Conservation (phyloP, 805 yeast species). For the Metschnikowia picachoensis region DNA sequence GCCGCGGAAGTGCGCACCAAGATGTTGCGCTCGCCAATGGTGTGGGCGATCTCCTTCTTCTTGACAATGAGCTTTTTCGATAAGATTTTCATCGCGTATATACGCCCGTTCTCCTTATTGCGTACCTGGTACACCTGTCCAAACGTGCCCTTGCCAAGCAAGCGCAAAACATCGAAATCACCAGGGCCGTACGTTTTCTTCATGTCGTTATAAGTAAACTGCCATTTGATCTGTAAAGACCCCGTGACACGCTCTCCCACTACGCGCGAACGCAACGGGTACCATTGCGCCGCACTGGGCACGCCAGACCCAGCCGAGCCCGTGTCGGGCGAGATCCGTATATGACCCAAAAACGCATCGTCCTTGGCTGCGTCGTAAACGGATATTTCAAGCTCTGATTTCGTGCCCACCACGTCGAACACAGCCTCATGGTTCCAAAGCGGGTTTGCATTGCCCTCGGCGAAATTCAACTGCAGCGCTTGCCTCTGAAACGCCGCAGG, state of each 20-base stretch:
- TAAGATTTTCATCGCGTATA: conserved; percentile 96
- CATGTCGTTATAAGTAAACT: conserved; percentile 58
- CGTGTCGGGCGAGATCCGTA: conserved; percentile 62
- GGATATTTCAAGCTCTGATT: conserved; percentile 82
- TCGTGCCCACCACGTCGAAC: conserved; percentile 85
- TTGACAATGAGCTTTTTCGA: conserved; percentile 93
- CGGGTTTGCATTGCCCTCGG: conserved; percentile 47
- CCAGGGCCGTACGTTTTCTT: conserved; percentile 86
- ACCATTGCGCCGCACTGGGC: conserved; percentile 62
- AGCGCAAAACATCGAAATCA: conserved; percentile 87
- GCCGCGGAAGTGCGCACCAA: conserved; percentile 88
- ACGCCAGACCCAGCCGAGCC: conserved; percentile 35
- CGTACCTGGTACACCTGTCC: conserved; percentile 97
- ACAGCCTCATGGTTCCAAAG: conserved; percentile 90
- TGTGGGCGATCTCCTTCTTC: conserved; percentile 96
- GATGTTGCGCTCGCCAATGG: conserved; percentile 95
- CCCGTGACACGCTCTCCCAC: conserved; percentile 77
- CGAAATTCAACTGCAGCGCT: conserved; percentile 31
- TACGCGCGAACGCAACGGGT: conserved; percentile 65
- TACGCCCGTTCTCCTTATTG: conserved; percentile 82
- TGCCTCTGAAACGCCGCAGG: conserved; percentile 39
- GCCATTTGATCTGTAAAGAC: conserved; percentile 69
- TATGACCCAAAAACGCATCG: conserved; percentile 85
- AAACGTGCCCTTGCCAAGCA: conserved; percentile 94
- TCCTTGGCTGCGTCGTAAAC: conserved; percentile 81